Percentiles rank a stretch among this genome's conserved stretches.
Evolutionary conservation across 164 flowering plant species (phyloP).

Genomic region (Piper betle): DNA sequence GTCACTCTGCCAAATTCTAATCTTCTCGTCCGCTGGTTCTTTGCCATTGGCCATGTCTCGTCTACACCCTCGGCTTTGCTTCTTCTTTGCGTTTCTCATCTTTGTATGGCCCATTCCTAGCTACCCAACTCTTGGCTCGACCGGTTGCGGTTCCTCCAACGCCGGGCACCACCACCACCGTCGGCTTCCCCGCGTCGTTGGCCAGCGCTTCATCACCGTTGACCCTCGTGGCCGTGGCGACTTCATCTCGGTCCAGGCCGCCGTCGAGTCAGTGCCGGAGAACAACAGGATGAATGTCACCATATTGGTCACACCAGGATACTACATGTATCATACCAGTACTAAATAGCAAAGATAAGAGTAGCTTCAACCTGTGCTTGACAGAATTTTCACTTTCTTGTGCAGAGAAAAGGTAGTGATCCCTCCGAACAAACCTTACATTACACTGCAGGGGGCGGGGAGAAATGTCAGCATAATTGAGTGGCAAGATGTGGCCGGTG

Average conservation of each 20-base stretch:
- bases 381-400: neutral
- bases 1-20: no score
- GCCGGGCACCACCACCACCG: neutral
- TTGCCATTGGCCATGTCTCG: neutral
- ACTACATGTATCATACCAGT: slow-evolving; percentile 36
- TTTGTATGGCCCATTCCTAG: neutral
- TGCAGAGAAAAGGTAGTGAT: slow-evolving; percentile 87
- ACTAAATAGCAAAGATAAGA: no score
- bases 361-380: neutral
- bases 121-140: neutral
- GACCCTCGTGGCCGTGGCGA: slow-evolving; percentile 42
- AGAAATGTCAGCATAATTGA: slow-evolving; percentile 62
- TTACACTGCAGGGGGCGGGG: slow-evolving; percentile 81
- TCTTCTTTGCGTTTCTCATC: neutral
- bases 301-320: slow-evolving; percentile 50
- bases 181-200: neutral
- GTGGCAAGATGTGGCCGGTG: slow-evolving; percentile 89
- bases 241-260: slow-evolving; percentile 61
- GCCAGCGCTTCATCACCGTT: neutral
- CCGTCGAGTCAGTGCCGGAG: slow-evolving; percentile 52
- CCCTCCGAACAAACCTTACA: slow-evolving; percentile 68
- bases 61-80: neutral
- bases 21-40: no score
- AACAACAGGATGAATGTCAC: slow-evolving; percentile 43
- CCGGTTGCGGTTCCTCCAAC: neutral